Base-by-base conservation (phyloP, 768 basidiomycete species). In the Boletellus emodensis region DNA sequence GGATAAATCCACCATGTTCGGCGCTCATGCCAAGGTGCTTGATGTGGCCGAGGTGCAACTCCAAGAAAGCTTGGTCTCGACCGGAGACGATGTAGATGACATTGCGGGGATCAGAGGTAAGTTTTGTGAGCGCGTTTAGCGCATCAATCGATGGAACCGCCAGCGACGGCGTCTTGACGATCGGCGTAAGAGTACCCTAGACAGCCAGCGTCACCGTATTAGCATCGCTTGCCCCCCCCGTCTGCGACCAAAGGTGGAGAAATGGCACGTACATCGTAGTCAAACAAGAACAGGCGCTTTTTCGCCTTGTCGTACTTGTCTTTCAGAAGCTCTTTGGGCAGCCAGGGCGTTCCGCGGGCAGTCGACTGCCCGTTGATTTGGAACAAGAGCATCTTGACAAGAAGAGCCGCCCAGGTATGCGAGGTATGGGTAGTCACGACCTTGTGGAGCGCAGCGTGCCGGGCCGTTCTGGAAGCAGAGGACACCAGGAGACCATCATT, bases 81-180 rank as follows among this genome's bases (percentile, higher is more conserved):
- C 95, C 95, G 0, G 94, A 96, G 67, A 99, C 96, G 69, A 99
- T 93, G 73, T 93, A 98, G 47, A 97, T 94, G 38, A 96, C 58
- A 69, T 99, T 99, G 61, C 76, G 76, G 20, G 94, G 90, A 67
- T 97, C 94, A 14, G 74, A 71, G 1, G 86, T 72, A 33, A 99
- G 79, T 51, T 74, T 74, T 46, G 79, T 69, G 51, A 99, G 84
- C 0, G 90, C 89, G 45, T 76, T 72, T 38, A 94, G 79, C 3
- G 94, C 85, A 17, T 77, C 75, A 6, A 77, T 67, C 1, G 91
- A 87, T 0, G 95, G 95, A 2, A 84, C 70, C 3, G 95, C 95
- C 74, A 87, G 87, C 44, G 86, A 83, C 0, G 95, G 95, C 14
- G 82, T 82, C 74, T 93, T 95, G 67, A 99, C 95, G 69, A 99